Conservation (phyloP, 2,329 filamentous ascomycete genomes). For the Metarhizium anisopliae region DNA sequence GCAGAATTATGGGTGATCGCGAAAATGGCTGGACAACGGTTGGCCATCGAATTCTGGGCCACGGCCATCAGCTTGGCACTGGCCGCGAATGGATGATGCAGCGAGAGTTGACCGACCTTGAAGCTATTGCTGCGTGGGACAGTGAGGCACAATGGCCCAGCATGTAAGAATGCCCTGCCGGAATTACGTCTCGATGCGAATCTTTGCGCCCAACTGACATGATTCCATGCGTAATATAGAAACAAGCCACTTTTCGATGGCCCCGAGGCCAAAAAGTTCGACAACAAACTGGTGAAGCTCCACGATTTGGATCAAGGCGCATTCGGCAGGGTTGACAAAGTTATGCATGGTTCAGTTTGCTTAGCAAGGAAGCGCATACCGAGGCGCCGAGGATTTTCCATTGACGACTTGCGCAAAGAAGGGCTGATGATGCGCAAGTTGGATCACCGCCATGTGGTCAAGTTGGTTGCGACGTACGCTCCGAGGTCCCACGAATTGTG, state of each 20-base stretch:
- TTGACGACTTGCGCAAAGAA: conserved; percentile 35
- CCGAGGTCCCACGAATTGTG: conserved; percentile 30
- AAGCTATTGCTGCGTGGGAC: conserved; percentile 22
- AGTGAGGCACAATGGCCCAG: conserved; percentile 24
- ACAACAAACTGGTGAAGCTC: conserved; percentile 20
- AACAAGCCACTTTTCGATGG: conserved; percentile 21
- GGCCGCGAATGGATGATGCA: conserved; percentile 18
- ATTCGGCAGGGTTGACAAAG: conserved; percentile 35
- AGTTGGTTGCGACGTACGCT: conserved; percentile 37
- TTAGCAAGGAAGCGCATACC: conserved; percentile 36
- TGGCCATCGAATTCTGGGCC: conserved; percentile 16
- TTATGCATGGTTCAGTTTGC: conserved; percentile 30
- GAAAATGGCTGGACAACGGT: conserved; percentile 23
- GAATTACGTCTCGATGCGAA: background rate
- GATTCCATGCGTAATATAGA: conserved; percentile 9
- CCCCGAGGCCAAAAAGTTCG: conserved; percentile 25
- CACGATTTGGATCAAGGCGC: conserved; percentile 32
- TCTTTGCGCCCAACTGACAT: background rate
- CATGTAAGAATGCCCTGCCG: conserved; percentile 16
- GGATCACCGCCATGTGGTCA: conserved; percentile 38
- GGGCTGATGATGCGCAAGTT: conserved; percentile 38
- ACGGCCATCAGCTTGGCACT: conserved; percentile 7
- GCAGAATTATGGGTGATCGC: conserved; percentile 19
- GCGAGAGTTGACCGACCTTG: conserved; percentile 20
- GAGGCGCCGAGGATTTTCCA: conserved; percentile 24